Evolutionary conservation across 768 basidiomycete genomes (phyloP).

Genomic region (Pisolithus albus): DNA sequence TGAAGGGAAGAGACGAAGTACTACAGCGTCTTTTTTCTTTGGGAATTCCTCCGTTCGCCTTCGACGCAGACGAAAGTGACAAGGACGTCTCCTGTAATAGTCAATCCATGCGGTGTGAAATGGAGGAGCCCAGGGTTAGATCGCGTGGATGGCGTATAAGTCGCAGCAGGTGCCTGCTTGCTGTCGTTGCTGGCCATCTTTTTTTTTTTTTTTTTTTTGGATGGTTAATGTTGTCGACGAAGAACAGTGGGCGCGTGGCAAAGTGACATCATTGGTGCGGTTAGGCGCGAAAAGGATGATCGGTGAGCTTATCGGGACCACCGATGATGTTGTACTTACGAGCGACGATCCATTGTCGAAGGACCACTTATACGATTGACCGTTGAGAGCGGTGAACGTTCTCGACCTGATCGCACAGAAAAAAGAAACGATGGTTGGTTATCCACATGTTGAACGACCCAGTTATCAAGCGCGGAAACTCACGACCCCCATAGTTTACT

Average conservation of each 20-base stretch:
- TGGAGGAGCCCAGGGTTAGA: slow-evolving; percentile 26
- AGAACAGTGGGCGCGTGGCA: too few species aligned
- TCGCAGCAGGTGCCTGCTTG: slow-evolving; percentile 27
- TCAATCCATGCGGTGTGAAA: slow-evolving; percentile 27
- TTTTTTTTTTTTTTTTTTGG: too few species aligned
- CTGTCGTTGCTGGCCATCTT: slow-evolving; percentile 30
- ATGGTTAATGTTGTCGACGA: too few species aligned
- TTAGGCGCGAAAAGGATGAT: background rate
- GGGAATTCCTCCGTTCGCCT: slow-evolving; percentile 25
- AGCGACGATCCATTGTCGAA: slow-evolving; percentile 27
- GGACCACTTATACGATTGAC: slow-evolving; percentile 29
- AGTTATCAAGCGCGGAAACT: slow-evolving; percentile 5
- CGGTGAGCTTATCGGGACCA: background rate
- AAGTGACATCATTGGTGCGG: too few species aligned
- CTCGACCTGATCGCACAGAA: slow-evolving; percentile 17
- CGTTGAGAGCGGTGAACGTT: slow-evolving; percentile 29
- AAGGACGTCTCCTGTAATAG: slow-evolving; percentile 27
- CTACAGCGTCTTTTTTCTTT: slow-evolving; percentile 14
- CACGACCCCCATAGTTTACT: slow-evolving; percentile 27
- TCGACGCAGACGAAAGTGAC: slow-evolving; percentile 28
- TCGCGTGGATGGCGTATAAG: slow-evolving; percentile 19
- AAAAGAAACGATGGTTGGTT: background rate
- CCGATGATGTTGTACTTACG: slow-evolving; percentile 11
- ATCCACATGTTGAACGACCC: background rate
- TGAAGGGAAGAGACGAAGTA: background rate